phyloP scores from a whole-genome alignment of 2,329 filamentous ascomycete species.

The Fusarium mangiferae region DNA sequence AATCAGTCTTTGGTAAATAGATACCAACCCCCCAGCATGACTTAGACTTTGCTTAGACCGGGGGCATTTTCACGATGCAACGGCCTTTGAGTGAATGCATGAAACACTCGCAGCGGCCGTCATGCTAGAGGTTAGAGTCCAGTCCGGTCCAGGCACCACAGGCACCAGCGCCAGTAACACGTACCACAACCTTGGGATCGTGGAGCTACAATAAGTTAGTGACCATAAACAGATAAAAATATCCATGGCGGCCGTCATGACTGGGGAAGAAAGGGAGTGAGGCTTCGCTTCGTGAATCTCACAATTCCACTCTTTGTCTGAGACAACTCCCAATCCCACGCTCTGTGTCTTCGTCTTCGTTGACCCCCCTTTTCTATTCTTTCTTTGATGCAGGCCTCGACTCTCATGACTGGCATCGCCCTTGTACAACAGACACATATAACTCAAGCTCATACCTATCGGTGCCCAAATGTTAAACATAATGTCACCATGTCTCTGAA shows the following conservation, averaged over 20 bases:
- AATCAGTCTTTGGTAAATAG: neutral
- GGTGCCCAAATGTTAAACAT: constrained; percentile 30
- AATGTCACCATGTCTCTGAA: constrained; percentile 14
- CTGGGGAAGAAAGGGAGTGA: constrained; percentile 8
- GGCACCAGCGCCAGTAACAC: constrained; percentile 22
- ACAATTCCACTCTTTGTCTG: constrained; percentile 32
- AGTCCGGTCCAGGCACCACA: constrained; percentile 10
- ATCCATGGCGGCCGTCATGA: constrained; percentile 8
- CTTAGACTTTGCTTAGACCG: constrained; percentile 1
- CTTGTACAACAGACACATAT: constrained; percentile 11
- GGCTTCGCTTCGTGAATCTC: constrained; percentile 23
- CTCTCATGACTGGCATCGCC: constrained; percentile 37
- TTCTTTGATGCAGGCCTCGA: constrained; percentile 11
- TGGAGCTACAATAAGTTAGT: constrained; percentile 1
- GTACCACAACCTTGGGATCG: constrained; percentile 35
- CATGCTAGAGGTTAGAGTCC: constrained; percentile 17
- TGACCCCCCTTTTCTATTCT: constrained; percentile 3
- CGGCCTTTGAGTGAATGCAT: constrained; percentile 32
- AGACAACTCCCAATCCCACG: constrained; percentile 3
- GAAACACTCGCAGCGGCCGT: constrained; percentile 33
- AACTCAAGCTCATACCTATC: constrained; percentile 20
- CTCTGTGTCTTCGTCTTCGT: constrained; percentile 17
- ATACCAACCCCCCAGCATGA: constrained; percentile 3
- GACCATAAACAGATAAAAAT: constrained; percentile 21
- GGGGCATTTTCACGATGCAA: constrained; percentile 31